Conservation (phyloP, 495 filamentous ascomycete genomes). For the Penicillium dipodomyicola region DNA sequence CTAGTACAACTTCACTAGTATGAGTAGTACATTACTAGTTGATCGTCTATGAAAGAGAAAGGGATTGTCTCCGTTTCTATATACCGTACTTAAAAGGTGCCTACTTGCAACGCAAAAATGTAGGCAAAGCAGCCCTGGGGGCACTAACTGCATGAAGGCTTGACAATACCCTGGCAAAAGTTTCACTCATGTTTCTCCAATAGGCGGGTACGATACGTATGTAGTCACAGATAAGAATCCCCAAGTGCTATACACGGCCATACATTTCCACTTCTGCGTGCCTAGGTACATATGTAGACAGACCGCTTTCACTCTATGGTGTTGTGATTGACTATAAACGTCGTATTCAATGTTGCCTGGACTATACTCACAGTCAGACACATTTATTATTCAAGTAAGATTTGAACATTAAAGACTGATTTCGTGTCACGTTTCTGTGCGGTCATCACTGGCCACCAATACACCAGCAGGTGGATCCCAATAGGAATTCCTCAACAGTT, state of each 20-base stretch:
- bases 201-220: neutral
- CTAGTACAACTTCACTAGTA: neutral
- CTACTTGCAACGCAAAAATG: neutral
- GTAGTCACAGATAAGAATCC: neutral
- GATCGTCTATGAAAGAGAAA: neutral
- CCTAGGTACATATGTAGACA: neutral
- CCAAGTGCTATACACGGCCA: neutral
- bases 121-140: neutral
- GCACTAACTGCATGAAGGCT: neutral
- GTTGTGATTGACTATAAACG: neutral
- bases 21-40: no score
- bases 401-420: neutral
- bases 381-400: neutral
- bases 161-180: neutral
- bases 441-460: slow-evolving; percentile 1
- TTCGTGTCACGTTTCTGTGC: neutral
- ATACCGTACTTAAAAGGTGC: neutral
- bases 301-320: neutral
- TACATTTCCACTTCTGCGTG: neutral
- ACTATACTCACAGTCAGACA: neutral
- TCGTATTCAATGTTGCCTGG: neutral
- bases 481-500: neutral
- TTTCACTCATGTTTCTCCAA: neutral
- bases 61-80: neutral
- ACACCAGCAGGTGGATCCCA: slow-evolving; percentile 3